These are phyloP conservation scores for Nemania sp. DNA, from an alignment of 2,329 filamentous ascomycete species.

Conservation along the genomic window DNA sequence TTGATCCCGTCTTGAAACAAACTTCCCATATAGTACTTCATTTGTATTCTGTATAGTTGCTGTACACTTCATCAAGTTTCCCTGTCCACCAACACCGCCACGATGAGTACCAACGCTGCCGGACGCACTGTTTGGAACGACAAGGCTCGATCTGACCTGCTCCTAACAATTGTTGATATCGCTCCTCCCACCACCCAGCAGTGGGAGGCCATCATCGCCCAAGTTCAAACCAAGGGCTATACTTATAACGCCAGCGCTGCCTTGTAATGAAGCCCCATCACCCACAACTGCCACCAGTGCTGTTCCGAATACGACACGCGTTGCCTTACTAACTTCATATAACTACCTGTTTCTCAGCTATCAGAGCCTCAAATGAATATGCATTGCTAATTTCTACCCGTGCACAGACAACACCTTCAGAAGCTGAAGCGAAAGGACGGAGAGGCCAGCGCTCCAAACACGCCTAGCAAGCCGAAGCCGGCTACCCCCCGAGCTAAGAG, in stretches of 20 bases:
- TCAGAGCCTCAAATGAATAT: background rate
- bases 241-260: constrained; percentile 47
- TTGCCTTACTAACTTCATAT: constrained; percentile 8
- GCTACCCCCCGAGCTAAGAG: background rate
- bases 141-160: constrained; percentile 45
- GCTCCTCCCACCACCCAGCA: constrained; percentile 43
- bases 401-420: constrained; percentile 51
- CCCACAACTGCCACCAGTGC: background rate
- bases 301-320: background rate
- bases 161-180: constrained; percentile 45
- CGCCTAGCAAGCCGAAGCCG: constrained; percentile 4
- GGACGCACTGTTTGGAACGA: constrained; percentile 37
- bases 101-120: constrained; percentile 11
- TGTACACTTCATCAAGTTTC: background rate
- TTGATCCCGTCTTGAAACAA: too few species aligned
- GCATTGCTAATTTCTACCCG: constrained; percentile 20
- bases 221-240: constrained; percentile 44
- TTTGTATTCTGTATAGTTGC: background rate
- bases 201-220: constrained; percentile 41
- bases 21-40: background rate
- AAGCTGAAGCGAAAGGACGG: constrained; percentile 46
- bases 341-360: constrained; percentile 27
- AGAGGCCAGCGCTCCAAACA: background rate
- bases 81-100: background rate
- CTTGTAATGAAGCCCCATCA: constrained; percentile 41